Evolutionary conservation across 331 rosid species (phyloP).

Genomic region (Erythrophleum ivorense): DNA sequence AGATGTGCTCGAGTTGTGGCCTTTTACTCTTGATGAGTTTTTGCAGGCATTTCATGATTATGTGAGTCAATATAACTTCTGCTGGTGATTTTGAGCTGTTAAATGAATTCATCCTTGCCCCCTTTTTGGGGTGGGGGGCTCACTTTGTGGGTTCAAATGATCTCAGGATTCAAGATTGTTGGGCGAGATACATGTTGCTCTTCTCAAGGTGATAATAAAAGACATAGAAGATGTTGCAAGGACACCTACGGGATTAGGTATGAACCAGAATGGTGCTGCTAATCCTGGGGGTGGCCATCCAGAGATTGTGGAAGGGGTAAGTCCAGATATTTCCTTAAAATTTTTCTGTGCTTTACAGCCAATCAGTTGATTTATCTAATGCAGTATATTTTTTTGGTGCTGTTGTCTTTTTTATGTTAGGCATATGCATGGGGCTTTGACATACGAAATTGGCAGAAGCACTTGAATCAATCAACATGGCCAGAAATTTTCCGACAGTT

Average conservation of each 20-base stretch:
- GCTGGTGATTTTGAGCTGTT: conserved; percentile 39
- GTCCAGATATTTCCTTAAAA: conserved; percentile 14
- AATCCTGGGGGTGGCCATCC: conserved; percentile 99
- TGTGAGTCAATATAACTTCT: conserved; percentile 59
- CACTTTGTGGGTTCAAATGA: conserved; percentile 38
- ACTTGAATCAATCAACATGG: conserved; percentile 92
- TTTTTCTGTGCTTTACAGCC: conserved; percentile 24
- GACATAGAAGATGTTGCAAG: conserved; percentile 99
- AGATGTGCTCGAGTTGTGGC: conserved; percentile 94
- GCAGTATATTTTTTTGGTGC: conserved; percentile 26
- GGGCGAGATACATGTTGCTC: conserved; percentile 93
- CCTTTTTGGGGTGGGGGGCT: neutral
- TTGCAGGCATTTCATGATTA: conserved; percentile 94
- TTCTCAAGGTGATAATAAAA: conserved; percentile 84
- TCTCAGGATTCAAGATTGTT: conserved; percentile 95
- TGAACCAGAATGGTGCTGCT: conserved; percentile 89
- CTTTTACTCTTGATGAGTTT: conserved; percentile 96
- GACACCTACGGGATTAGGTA: conserved; percentile 87
- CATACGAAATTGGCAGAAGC: conserved; percentile 94
- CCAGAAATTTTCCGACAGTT: conserved; percentile 92
- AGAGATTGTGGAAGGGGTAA: conserved; percentile 98
- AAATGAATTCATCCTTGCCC: conserved; percentile 25
- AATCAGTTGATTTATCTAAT: conserved; percentile 35
- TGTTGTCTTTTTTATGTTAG: conserved; percentile 49
- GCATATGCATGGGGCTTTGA: conserved; percentile 99